Evolutionary conservation across 1,284 basidiomycete species (phyloP), one percentile per base, ranked within the genome.

Genomic region (Tremellales sp.): DNA sequence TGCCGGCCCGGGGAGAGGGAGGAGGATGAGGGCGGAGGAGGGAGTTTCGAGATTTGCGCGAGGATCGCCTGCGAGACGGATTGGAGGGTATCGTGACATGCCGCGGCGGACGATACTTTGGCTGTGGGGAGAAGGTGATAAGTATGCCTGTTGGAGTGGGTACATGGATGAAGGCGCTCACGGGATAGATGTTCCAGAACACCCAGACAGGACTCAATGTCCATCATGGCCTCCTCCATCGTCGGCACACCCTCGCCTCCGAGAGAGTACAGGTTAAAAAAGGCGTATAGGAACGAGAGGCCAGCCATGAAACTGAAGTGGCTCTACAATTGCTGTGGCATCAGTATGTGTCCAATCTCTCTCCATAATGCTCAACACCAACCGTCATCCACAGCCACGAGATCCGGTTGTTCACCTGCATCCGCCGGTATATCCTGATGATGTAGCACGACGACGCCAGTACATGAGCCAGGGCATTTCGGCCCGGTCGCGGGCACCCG

Each of bases 401-500:
- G 54, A 74, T 74, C 42, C 72, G 59, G 55, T 74, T 71, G 61
- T 70, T 73, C 33, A 71, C 51, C 54, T 74, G 71, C 66, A 73
- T 71, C 19, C 70, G 52, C 18, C 71, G 58, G 52, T 73, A 73
- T 37, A 74, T 74, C 29, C 72, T 53, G 48, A 74, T 73, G 29
- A 73, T 71, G 51, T 74, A 74, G 57, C 70, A 70, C 36, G 71
- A 73, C 28, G 68, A 71, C 7, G 68, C 65, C 12, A 74, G 57
- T 9, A 73, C 71, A 0, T 70, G 70, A 27, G 68, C 63, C 3
- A 74, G 58, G 3, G 71, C 68, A 9, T 63, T 60, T 35, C 67
- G 57, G 7, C 65, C 65, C 0, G 73, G 73, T 40, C 72, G 58
- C 25, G 72, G 70, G 55, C 68, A 71, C 2, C 71, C 73, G 5